Percentiles rank a stretch among this genome's conserved stretches.
phyloP scores from a whole-genome alignment of 1,139 yeast genomes.

The Saccharomyces hybrid region DNA sequence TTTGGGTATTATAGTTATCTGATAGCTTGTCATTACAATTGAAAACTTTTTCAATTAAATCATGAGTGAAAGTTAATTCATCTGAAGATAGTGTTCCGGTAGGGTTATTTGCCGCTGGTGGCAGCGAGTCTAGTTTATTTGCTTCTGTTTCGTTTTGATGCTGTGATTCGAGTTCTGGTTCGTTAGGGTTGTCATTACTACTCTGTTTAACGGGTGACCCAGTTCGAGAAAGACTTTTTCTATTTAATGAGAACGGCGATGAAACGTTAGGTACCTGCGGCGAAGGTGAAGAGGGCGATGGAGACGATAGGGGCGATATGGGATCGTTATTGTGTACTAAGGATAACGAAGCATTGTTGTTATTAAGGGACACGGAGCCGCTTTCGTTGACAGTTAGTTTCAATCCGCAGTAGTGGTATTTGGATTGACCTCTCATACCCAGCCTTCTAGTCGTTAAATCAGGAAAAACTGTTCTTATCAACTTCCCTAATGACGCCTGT shows the following conservation, averaged over 20 bases:
- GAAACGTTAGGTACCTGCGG: neutral
- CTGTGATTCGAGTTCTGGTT: neutral
- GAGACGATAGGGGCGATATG: slow-evolving; percentile 2
- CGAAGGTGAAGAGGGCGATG: neutral
- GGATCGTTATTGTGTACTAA: neutral
- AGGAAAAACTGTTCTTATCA: slow-evolving; percentile 70
- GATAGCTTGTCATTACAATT: neutral
- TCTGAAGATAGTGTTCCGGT: neutral
- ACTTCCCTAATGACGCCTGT: slow-evolving; percentile 83
- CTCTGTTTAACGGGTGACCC: neutral
- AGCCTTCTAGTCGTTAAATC: slow-evolving; percentile 71
- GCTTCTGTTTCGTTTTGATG: neutral
- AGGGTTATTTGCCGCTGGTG: neutral
- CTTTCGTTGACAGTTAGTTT: slow-evolving; percentile 36
- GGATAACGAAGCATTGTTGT: neutral
- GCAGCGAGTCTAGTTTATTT: neutral
- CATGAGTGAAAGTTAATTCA: neutral
- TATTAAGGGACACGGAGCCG: slow-evolving; percentile 17
- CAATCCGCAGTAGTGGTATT: slow-evolving; percentile 87
- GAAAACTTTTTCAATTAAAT: neutral
- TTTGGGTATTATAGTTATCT: neutral
- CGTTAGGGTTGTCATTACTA: neutral
- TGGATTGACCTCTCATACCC: slow-evolving; percentile 84
- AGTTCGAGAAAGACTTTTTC: neutral
- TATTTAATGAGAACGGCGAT: neutral